Base-by-base conservation (phyloP, 176 grass and related monocot species). In the Tillandsia leiboldiana region DNA sequence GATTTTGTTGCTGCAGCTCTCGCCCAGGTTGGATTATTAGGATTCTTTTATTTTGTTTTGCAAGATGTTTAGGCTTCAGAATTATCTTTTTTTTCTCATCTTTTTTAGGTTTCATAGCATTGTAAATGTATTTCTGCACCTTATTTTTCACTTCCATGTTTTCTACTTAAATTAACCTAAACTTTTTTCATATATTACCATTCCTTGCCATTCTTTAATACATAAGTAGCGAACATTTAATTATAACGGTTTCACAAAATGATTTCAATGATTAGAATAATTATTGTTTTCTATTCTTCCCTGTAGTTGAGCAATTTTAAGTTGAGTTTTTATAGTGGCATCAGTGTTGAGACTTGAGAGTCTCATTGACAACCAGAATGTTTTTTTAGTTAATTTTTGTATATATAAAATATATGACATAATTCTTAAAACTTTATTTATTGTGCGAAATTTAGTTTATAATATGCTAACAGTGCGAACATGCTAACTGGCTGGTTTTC, bases 1-100 rank as follows among this genome's bases (percentile, higher is more conserved):
- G 89, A 83, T 81, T 96, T 96, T 90, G 86, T 96, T 71, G 84
- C 79, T 84, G 93, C 93, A 83, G 93, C 93, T 76, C 7, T 96
- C 73, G 68, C 86, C 49, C 93, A 96, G 93, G 93, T 91, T 84
- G 22, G 54, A 42, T 42, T 42, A 49, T 13, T 56, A 42, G 4
- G 33, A 42, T 42, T 42, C 4, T 42, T 42, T 42, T 42, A 5
- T 42, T 42, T 42, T 42, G 33, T 42, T 42, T 42, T 42, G 33
- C 33, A 42, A 42, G 33, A 42, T 42, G 7, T 42, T 33, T 33
- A 17, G 54, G 54, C 9, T 59, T 59, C 54, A 59, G 14, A 0
- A 17, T 15, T 10, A 5, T 59, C 20, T 59, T 59, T 56, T 56
- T 13, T 56, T 58, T 15, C 17, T 15, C 20, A 1, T n/a, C 2